Conservation (phyloP, 2,329 filamentous ascomycete species). For the Macroventuria anomochaeta region DNA sequence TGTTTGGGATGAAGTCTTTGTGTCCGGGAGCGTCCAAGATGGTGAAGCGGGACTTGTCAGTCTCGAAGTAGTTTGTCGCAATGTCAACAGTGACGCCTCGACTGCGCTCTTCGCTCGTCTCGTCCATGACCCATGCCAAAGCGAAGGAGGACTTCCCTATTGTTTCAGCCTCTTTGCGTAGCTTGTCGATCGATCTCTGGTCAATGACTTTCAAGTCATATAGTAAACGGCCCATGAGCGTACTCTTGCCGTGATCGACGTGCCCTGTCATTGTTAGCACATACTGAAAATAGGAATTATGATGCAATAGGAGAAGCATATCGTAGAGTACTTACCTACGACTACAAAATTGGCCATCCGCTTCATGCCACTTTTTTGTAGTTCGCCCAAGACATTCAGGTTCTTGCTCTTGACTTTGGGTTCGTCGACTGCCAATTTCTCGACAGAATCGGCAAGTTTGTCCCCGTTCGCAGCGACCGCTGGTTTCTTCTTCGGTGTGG, state of each 20-base stretch:
- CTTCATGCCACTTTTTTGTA: slow-evolving; percentile 76
- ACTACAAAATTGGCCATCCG: slow-evolving; percentile 89
- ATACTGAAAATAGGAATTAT: no score
- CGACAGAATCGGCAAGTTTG: slow-evolving; percentile 55
- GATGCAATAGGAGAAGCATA: no score
- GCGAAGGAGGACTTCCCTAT: slow-evolving; percentile 96
- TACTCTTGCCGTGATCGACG: slow-evolving; percentile 97
- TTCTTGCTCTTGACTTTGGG: slow-evolving; percentile 73
- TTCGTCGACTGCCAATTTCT: slow-evolving; percentile 58
- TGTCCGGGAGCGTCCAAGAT: slow-evolving; percentile 96
- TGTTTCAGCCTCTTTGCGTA: slow-evolving; percentile 84
- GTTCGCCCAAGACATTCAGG: slow-evolving; percentile 82
- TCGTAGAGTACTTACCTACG: slow-evolving; percentile 68
- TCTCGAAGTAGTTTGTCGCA: slow-evolving; percentile 93
- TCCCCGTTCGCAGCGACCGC: slow-evolving; percentile 25
- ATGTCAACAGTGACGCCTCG: slow-evolving; percentile 97
- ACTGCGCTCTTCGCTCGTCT: slow-evolving; percentile 84
- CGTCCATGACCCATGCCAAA: slow-evolving; percentile 95
- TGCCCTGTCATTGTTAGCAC: slow-evolving; percentile 66
- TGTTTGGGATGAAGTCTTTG: slow-evolving; percentile 95
- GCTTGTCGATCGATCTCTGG: slow-evolving; percentile 85
- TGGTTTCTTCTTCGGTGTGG: slow-evolving; percentile 38
- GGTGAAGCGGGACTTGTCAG: slow-evolving; percentile 83
- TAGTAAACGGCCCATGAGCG: slow-evolving; percentile 92
- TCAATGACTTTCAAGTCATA: slow-evolving; percentile 89